Evolutionary conservation across 2,329 filamentous ascomycete genomes (phyloP), one percentile per base, ranked within the genome.

Genomic region (Phaeosphaeriaceae sp.): DNA sequence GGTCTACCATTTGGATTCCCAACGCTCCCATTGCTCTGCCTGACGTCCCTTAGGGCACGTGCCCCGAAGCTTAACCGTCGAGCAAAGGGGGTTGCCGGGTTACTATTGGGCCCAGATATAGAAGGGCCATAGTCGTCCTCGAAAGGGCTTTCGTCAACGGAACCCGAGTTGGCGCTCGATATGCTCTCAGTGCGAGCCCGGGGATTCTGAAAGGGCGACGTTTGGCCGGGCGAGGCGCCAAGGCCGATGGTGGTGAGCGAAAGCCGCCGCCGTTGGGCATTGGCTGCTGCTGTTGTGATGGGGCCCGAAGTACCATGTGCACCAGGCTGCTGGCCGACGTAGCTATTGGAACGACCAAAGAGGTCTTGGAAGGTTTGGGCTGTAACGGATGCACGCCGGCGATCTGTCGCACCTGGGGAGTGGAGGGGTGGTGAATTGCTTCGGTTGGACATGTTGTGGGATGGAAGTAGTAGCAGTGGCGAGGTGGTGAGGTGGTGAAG

Each of bases 51-150:
- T 73, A 92, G 80, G 58, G 89, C 89, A 72, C 91, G 85, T 53
- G 88, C 88, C 53, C 93, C 92, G 67, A 96, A 95, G 76, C 92
- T 97, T 79, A 96, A 87, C 50, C 92, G 88, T 61, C 92, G 87
- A 51, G 84, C 84, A 69, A 92, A 93, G 28, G 92, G 90, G 11
- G 88, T 89, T 44, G 79, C 82, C 28, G 90, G 87, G 13, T 82
- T 81, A 60, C 82, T 83, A 66, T 80, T 83, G 6, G 63, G 48
- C 78, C 81, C 82, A 64, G 81, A 83, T 18, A 56, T 51, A 78
- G 74, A 73, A 42, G 74, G 71, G n/a, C 77, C 72, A 32, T 79
- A 74, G 45, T 79, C 76, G 51, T 92, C 89, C 54, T 79, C 78
- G 52, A 81, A 77, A 12, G 78, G 78, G 15, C 74, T 78, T 61